Percentiles rank a stretch among this genome's conserved stretches.
Evolutionary conservation across 805 yeast species (phyloP).

Genomic region (Spathaspora sp.): DNA sequence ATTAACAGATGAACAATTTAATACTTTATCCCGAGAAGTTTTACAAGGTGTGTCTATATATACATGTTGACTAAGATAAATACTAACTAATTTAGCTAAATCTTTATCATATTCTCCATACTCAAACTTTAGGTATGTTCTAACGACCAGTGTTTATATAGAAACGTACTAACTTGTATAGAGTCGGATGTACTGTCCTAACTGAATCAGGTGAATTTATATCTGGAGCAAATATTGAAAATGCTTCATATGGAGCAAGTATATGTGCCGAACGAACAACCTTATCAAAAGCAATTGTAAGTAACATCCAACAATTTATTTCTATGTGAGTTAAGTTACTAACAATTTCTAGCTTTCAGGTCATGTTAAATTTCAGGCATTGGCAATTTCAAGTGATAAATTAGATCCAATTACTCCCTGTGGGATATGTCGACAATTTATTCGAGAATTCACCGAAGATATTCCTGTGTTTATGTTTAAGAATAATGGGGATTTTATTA

Average conservation of each 20-base stretch:
- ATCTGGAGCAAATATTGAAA: conserved; percentile 87
- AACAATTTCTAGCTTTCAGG: conserved; percentile 33
- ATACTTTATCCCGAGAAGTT: conserved; percentile 9
- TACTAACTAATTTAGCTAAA: conserved; percentile 35
- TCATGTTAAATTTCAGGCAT: conserved; percentile 44
- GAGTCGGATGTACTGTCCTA: conserved; percentile 80
- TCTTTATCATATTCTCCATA: conserved; percentile 64
- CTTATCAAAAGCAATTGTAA: conserved; percentile 28
- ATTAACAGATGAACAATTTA: conserved; percentile 18
- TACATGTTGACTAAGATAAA: background rate
- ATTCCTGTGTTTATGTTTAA: conserved; percentile 70
- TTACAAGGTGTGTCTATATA: conserved; percentile 9
- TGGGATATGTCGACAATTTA: conserved; percentile 89
- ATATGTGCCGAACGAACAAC: conserved; percentile 41
- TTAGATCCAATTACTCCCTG: conserved; percentile 64
- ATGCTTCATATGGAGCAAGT: conserved; percentile 77
- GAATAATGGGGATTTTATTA: conserved; percentile 42
- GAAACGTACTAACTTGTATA: conserved; percentile 18
- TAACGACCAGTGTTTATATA: background rate
- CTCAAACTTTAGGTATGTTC: conserved; percentile 56
- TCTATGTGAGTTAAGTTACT: too few relatives aligned
- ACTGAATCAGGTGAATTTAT: conserved; percentile 46
- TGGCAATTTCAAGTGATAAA: conserved; percentile 66
- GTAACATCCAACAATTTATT: conserved; percentile 11
- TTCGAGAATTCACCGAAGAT: conserved; percentile 70